Evolutionary conservation across 2,329 filamentous ascomycete genomes (phyloP).

Genomic region (Clonostachys byssicola): DNA sequence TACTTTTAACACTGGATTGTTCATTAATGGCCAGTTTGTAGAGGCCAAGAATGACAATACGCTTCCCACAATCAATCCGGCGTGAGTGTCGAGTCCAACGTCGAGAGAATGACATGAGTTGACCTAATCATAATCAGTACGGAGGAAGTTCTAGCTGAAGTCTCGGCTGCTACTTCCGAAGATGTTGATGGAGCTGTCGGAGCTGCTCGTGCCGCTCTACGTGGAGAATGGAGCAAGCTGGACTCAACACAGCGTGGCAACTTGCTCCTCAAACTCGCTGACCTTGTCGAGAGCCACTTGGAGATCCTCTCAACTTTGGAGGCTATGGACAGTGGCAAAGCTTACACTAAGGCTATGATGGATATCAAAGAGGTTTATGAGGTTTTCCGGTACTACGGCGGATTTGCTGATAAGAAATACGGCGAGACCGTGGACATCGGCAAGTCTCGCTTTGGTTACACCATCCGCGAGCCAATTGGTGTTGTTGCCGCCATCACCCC

Average conservation of each 20-base stretch:
- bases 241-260: constrained; percentile 45
- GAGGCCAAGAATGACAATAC: too few species aligned
- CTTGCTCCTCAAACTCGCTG: constrained; percentile 37
- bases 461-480: constrained; percentile 37
- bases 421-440: too few species aligned
- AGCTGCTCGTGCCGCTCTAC: constrained; percentile 58
- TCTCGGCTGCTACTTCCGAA: constrained; percentile 14
- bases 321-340: constrained; percentile 85
- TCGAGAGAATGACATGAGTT: too few species aligned
- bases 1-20: too few species aligned
- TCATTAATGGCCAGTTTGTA: too few species aligned
- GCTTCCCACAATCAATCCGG: too few species aligned
- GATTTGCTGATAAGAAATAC: constrained; percentile 29
- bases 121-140: too few species aligned
- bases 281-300: constrained; percentile 28
- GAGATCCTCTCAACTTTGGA: constrained; percentile 44
- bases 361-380: constrained; percentile 50
- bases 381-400: constrained; percentile 15
- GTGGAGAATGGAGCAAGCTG: constrained; percentile 24
- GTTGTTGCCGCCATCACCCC: constrained; percentile 36
- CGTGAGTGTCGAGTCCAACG: too few species aligned
- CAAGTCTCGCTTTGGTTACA: constrained; percentile 70
- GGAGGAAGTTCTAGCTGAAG: too few species aligned
- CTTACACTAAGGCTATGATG: constrained; percentile 60
- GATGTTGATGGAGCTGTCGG: constrained; percentile 19